Base-by-base conservation (phyloP, 2,329 filamentous ascomycete species). In the Balansia obtecta region DNA sequence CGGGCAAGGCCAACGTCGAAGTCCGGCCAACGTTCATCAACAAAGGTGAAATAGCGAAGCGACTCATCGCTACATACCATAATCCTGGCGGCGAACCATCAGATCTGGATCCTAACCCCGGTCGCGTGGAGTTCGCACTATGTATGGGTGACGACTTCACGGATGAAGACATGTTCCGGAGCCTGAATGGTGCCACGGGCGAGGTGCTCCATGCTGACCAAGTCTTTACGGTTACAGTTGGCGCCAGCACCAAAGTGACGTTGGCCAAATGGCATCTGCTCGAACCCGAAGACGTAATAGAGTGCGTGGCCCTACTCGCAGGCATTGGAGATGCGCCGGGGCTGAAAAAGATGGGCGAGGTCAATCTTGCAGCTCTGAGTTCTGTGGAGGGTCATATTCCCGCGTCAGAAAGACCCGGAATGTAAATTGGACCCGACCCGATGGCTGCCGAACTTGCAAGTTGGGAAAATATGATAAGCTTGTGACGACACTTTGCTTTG, bases 1-100 rank as follows among this genome's bases (percentile, higher is more conserved):
- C 83, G 0, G 93, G 93, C 59, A 98, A 97, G 71, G 91, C 91
- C 54, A 97, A 97, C 64, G 75, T 98, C 27, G 93, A 98, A 68
- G 91, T 97, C 33, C 84, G 93, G n/a, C 91, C 91, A 30, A 90
- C 84, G 1, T 95, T 95, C 61, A 89, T 98, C 71, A 97, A 97
- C 76, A 98, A 98, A 73, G 93, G 93, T 32, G 89, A 94, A 68
- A 97, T 97, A 56, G 87, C 84, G 15, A 90, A 88, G 70, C 82
- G 84, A 6, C 76, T 98, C 16, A 82, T 97, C 38, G 71, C 79
- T 20, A 82, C 82, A 45, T 94, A 94, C 66, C 82, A 75, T 58
- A 68, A 68, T 51, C 70, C 61, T 3, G 68, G 72, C 7, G 71
- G 68, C 1, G 65, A 67, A 1, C 73, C 73, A 4, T 69, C 67